Evolutionary conservation across 805 yeast species (phyloP).

Genomic region (Scheffersomyces coipomensis): DNA sequence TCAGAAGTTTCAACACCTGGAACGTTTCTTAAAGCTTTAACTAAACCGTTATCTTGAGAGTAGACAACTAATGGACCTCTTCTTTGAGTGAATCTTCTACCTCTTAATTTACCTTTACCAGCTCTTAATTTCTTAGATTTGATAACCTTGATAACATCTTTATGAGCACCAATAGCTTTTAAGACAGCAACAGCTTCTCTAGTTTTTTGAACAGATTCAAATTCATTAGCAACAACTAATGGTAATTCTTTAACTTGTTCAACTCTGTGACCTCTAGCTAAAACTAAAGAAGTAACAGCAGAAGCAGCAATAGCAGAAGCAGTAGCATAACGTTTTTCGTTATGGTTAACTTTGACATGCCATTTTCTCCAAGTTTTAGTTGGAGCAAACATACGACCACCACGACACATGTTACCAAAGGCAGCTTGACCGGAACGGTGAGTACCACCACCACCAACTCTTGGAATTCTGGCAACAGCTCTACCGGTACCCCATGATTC

Average conservation of each 20-base stretch:
- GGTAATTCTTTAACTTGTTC: constrained; percentile 98
- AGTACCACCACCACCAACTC: constrained; percentile 99
- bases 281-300: constrained; percentile 95
- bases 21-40: constrained; percentile 98
- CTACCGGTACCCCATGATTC: constrained; percentile 99
- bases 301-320: constrained; percentile 99
- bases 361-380: constrained; percentile 99
- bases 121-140: constrained; percentile 99
- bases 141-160: constrained; percentile 96
- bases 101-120: constrained; percentile 99
- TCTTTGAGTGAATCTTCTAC: constrained; percentile 99
- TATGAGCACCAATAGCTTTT: constrained; percentile 98
- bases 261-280: constrained; percentile 99
- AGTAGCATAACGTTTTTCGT: constrained; percentile 99
- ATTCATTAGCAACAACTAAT: constrained; percentile 89
- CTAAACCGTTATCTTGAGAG: constrained; percentile 96
- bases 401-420: constrained; percentile 99
- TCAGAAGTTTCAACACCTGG: constrained; percentile 99
- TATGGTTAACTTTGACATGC: constrained; percentile 99
- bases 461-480: constrained; percentile 99
- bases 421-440: constrained; percentile 99
- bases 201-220: constrained; percentile 93
- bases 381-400: constrained; percentile 99
- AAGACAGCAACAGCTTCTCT: constrained; percentile 98
- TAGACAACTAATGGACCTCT: constrained; percentile 99